phyloP scores from a whole-genome alignment of 148 eudicot species.

The Arbutus unedo region DNA sequence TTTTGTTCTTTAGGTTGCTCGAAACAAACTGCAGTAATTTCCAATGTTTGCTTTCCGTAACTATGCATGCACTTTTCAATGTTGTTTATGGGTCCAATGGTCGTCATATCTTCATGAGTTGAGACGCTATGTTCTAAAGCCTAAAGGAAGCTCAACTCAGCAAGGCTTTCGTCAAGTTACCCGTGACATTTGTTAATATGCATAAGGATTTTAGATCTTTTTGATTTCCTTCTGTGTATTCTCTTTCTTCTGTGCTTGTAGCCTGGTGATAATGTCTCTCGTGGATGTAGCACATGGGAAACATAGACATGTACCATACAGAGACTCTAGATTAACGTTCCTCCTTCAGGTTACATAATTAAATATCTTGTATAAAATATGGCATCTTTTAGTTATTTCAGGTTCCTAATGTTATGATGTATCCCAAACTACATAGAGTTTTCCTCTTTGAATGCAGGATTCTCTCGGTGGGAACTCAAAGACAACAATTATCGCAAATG shows the following conservation, averaged over 20 bases:
- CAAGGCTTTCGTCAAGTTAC: background rate
- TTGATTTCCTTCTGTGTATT: background rate
- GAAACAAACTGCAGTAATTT: slow-evolving; percentile 4
- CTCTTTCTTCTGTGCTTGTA: slow-evolving; percentile 23
- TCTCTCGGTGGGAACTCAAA: slow-evolving; percentile 80
- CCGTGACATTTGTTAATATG: background rate
- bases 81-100: background rate
- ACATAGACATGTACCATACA: slow-evolving; percentile 69
- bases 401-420: slow-evolving; percentile 1
- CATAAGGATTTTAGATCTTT: background rate
- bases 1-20: background rate
- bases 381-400: background rate
- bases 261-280: slow-evolving; percentile 69
- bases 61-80: background rate
- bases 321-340: slow-evolving; percentile 73
- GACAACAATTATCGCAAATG: slow-evolving; percentile 65
- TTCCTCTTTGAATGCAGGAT: slow-evolving; percentile 42
- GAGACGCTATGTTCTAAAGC: background rate
- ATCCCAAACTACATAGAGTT: background rate
- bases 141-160: background rate
- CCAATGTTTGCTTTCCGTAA: background rate
- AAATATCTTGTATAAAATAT: slow-evolving; percentile 2
- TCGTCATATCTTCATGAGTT: background rate
- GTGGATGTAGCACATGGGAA: slow-evolving; percentile 74
- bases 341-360: slow-evolving; percentile 56